These are phyloP conservation scores for Mycena leptocephala DNA, from an alignment of 768 basidiomycete species.

Conservation along the genomic window DNA sequence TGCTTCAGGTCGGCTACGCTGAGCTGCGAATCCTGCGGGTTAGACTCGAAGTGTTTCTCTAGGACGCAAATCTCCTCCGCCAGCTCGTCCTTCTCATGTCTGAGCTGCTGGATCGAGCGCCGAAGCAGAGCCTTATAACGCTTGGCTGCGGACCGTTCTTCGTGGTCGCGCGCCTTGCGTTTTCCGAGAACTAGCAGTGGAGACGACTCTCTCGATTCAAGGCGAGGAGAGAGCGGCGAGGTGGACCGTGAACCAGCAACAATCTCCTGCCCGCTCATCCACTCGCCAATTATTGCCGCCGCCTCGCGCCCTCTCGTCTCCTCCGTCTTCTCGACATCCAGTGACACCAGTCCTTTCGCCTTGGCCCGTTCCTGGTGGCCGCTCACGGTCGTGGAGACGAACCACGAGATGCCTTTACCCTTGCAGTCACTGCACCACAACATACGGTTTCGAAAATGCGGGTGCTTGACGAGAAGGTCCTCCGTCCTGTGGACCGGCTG, in stretches of 20 bases:
- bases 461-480: slow-evolving; percentile 9
- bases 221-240: slow-evolving; percentile 5
- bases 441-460: slow-evolving; percentile 1
- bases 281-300: not conserved
- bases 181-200: slow-evolving; percentile 7
- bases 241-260: not conserved
- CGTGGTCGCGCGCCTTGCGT: not conserved
- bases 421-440: slow-evolving; percentile 21
- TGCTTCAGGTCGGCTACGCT: not conserved
- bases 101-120: not conserved
- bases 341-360: not conserved
- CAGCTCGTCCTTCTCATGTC: slow-evolving; percentile 1
- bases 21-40: not conserved
- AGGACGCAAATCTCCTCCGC: not conserved
- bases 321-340: not conserved
- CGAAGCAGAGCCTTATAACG: not conserved
- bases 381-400: not conserved
- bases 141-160: not conserved
- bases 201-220: not conserved
- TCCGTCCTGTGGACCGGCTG: slow-evolving; percentile 14
- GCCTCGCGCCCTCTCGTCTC: slow-evolving; percentile 6
- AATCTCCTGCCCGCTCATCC: not conserved
- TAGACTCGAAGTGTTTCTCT: not conserved
- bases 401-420: slow-evolving; percentile 4
- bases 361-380: not conserved